Base-by-base conservation (phyloP, 768 basidiomycete species). In the Tricholoma flavovirens region DNA sequence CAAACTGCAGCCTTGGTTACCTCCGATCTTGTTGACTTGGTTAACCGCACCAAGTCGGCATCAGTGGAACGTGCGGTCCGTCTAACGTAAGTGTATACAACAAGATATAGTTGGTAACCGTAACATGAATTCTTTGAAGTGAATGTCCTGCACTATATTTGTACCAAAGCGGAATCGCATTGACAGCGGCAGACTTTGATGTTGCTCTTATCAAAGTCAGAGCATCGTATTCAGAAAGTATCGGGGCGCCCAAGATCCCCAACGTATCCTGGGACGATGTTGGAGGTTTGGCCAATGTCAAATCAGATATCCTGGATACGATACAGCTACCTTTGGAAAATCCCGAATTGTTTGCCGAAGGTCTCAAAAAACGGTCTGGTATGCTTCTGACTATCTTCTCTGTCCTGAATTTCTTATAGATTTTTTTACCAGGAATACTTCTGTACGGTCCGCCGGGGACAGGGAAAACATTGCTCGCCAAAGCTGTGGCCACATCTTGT, bases 191-290 rank as follows among this genome's bases (percentile, higher is more conserved):
- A 40, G 93, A 98, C 65, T 87, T 98, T 62, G 80, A 87, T 3
- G 55, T 61, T 14, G 93, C 92, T 0, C 75, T 98, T 17, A 76
- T 77, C 11, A 81, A 84, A 58, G 88, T 89, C 11, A 77, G 93
- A 53, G 73, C 81, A 9, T 81, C 88, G 0, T 95, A 95, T 69
- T 88, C 91, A 7, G 91, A 94, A 66, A 92, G 82, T 65, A 96
- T 98, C 57, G 96, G 95, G n/a, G 93, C 93, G 22, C 97, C 97
- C 0, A 94, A 89, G 62, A 99, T 99, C 33, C 97, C 97, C 1
- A 88, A 80, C 59, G 94, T 99, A 0, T 81, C 88, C 0, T 99
- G 97, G 97, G 93, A 98, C 68, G 97, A 99, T 67, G 88, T 99
- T 11, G 97, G 97, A 24, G 97, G 97, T 4, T 74, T 99, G 10